Percentiles rank a stretch among this genome's conserved stretches.
Conservation (phyloP, 2,329 filamentous ascomycete species). For the Aphanocladium album region DNA sequence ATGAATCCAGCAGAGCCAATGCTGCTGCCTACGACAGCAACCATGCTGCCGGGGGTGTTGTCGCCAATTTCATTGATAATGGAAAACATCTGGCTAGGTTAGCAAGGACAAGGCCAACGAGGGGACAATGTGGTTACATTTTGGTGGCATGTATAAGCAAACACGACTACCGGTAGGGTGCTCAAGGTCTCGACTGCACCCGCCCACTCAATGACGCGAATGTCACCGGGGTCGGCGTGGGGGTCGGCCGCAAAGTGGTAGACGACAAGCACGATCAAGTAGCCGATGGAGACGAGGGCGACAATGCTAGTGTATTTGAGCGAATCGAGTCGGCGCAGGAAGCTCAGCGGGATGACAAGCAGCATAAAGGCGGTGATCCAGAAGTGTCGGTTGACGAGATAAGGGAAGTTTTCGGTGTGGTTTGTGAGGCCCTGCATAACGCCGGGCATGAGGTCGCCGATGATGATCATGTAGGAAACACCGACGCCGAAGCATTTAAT, state of each 20-base stretch:
- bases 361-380: constrained; percentile 99
- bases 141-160: constrained; percentile 99
- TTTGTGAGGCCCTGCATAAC: constrained; percentile 78
- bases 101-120: constrained; percentile 20
- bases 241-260: constrained; percentile 87
- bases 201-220: constrained; percentile 73
- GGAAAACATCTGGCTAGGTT: constrained; percentile 77
- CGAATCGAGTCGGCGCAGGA: constrained; percentile 84
- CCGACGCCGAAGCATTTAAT: constrained; percentile 98
- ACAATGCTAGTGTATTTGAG: constrained; percentile 95
- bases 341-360: constrained; percentile 89
- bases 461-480: constrained; percentile 97
- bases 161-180: constrained; percentile 90
- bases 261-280: constrained; percentile 86
- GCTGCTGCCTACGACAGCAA: constrained; percentile 72
- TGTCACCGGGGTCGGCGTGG: constrained; percentile 64
- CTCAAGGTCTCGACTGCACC: constrained; percentile 74
- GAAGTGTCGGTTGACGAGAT: constrained; percentile 84
- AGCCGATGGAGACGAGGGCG: constrained; percentile 87
- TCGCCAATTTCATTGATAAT: constrained; percentile 92
- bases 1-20: constrained; percentile 84
- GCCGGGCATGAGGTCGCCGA: constrained; percentile 95
- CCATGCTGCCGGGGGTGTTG: constrained; percentile 69
- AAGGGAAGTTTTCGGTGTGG: constrained; percentile 56
- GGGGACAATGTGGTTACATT: constrained; percentile 56